phyloP scores from a whole-genome alignment of 2,329 filamentous ascomycete species.

The Phaeosphaeriaceae sp. region DNA sequence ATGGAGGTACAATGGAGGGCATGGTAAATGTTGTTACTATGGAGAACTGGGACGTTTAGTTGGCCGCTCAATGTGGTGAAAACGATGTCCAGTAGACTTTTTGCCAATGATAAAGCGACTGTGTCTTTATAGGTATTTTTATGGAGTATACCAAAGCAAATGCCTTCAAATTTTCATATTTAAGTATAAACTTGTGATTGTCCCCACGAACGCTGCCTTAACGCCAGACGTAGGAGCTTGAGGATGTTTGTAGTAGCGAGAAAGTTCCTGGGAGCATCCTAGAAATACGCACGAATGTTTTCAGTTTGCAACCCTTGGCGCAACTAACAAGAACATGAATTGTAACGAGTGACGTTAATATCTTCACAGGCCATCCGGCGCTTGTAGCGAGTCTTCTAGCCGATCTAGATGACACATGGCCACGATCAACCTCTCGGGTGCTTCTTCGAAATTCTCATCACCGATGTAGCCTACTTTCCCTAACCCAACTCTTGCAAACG shows the following conservation, averaged over 20 bases:
- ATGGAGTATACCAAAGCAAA: no score
- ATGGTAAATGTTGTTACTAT: background rate
- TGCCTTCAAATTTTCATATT: no score
- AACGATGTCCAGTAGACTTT: no score
- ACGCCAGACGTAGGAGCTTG: constrained; percentile 16
- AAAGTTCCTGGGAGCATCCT: constrained; percentile 20
- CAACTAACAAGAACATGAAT: background rate
- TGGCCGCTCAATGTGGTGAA: no score
- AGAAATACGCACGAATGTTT: constrained; percentile 11
- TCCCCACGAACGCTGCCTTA: constrained; percentile 7
- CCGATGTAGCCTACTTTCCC: constrained; percentile 37
- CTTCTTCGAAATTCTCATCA: constrained; percentile 30
- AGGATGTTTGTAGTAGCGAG: constrained; percentile 16
- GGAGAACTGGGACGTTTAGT: background rate
- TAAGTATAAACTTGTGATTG: background rate
- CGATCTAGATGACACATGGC: constrained; percentile 38
- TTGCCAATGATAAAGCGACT: no score
- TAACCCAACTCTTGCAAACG: constrained; percentile 27
- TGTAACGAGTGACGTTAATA: background rate
- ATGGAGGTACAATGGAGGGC: constrained; percentile 5
- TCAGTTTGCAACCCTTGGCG: background rate
- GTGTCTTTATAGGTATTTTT: no score
- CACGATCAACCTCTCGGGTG: constrained; percentile 28
- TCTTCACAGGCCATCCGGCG: background rate
- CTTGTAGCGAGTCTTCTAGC: constrained; percentile 16